A percentile compares a stretch with the other conserved stretches of the same genome.
Conservation (phyloP, 2,329 filamentous ascomycete species). For the Alternaria ethzedia region DNA sequence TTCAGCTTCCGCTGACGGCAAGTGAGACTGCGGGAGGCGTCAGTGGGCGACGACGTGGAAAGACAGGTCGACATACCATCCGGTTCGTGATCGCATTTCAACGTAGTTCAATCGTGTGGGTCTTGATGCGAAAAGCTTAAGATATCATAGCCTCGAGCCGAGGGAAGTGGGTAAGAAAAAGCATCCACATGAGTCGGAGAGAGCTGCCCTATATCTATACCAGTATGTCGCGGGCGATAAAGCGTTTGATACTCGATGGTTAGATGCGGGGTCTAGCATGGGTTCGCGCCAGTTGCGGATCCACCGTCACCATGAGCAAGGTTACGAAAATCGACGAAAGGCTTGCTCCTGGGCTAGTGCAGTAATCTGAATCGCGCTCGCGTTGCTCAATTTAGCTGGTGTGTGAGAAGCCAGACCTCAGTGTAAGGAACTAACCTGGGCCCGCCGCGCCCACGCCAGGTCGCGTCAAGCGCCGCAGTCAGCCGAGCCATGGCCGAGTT, state of each 20-base stretch:
- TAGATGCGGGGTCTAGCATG: conserved; percentile 45
- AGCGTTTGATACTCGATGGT: conserved; percentile 28
- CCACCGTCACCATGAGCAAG: conserved; percentile 36
- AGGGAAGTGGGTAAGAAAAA: conserved; percentile 31
- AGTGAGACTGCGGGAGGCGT: conserved; percentile 48
- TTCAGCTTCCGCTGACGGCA: conserved; percentile 69
- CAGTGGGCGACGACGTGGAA: conserved; percentile 7
- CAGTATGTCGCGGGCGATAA: conserved; percentile 31
- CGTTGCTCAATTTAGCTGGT: conserved; percentile 38
- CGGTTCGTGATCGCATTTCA: conserved; percentile 49
- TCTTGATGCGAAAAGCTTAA: conserved; percentile 16
- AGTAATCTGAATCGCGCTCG: conserved; percentile 38
- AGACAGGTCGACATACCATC: conserved; percentile 40
- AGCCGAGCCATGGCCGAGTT: conserved; percentile 40
- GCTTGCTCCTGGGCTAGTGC: conserved; percentile 36
- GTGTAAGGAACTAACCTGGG: conserved; percentile 23
- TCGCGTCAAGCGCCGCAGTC: conserved; percentile 34
- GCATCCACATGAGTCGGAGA: conserved; percentile 32
- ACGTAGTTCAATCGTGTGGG: conserved; percentile 19
- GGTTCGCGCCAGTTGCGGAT: conserved; percentile 42
- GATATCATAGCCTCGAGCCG: conserved; percentile 22
- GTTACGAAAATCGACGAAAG: conserved; percentile 29
- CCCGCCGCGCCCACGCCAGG: conserved; percentile 14
- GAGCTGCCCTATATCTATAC: conserved; percentile 40
- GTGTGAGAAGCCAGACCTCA: conserved; percentile 22